A percentile compares a stretch with the other conserved stretches of the same genome.
These are phyloP conservation scores for Cucumis cinereus DNA, from an alignment of 306 rosid species.

Conservation along the genomic window DNA sequence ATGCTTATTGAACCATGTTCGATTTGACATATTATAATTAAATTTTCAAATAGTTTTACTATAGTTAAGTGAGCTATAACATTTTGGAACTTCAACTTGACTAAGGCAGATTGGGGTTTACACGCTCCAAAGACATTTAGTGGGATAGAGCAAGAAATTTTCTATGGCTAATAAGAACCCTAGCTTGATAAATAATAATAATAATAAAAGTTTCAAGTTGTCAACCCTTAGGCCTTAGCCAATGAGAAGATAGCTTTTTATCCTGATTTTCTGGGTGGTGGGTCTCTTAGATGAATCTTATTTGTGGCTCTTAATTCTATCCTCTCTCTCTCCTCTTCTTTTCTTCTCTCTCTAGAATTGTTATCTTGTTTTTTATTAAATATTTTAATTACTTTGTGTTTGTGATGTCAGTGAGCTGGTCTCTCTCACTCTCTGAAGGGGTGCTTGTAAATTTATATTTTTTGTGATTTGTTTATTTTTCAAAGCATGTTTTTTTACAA, in stretches of 20 bases:
- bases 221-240: conserved; percentile 12
- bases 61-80: too few relatives aligned
- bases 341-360: neutral
- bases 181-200: neutral
- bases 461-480: neutral
- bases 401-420: neutral
- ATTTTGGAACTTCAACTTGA: too few relatives aligned
- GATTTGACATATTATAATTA: too few relatives aligned
- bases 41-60: too few relatives aligned
- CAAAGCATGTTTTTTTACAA: neutral
- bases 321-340: neutral
- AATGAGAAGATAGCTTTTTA: conserved; percentile 3
- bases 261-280: conserved; percentile 35
- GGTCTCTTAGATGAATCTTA: conserved; percentile 15
- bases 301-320: conserved; percentile 17
- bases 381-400: neutral
- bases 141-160: conserved; percentile 21
- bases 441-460: neutral
- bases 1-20: too few relatives aligned
- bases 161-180: neutral
- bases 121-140: neutral
- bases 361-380: neutral
- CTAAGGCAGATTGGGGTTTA: too few relatives aligned
- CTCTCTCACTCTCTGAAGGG: neutral
- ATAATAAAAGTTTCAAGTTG: neutral